Base-by-base conservation (phyloP, 345 rosid species). In the Linum usitatissimum region DNA sequence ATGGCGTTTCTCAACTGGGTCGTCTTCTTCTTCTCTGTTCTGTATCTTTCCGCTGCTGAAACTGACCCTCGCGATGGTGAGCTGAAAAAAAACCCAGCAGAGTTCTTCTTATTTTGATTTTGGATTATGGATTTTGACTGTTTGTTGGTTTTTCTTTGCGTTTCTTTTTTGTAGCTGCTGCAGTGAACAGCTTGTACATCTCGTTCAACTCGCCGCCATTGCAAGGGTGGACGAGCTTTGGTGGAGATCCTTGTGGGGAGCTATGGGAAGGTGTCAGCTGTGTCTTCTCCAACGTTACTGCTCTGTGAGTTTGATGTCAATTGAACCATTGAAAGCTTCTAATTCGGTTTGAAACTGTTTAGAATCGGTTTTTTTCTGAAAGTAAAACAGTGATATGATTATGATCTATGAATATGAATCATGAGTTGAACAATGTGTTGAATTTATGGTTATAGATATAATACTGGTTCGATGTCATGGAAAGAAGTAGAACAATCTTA, bases 161-260 rank as follows among this genome's bases (percentile, higher is more conserved):
- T 48, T 38, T 56, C 23, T 55, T 58, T 68, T n/a, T 48, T 64
- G 14, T 81, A 93, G 99, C 86, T 59, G 69, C 72, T 6, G 99
- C 95, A 13, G 72, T 87, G 70, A 87, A 93, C 76, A 70, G 76
- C 75, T 80, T 93, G 64, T 87, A 68, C 49, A 53, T 79, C 17
- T 72, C 86, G 42, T 71, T 93, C 76, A 86, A 87, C 15, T 75
- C 73, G 31, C 96, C 96, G 18, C 80, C 87, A 61, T 71, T 90
- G 57, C 49, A 9, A 21, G 84, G 79, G 55, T 93, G 99, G 99
- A 53, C 90, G 53, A 23, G 28, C 28, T 68, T 77, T 64, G 97
- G 97, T 71, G 99, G 99, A 71, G 99, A 93, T 71, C 97, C 99
- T 6, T 93, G 99, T 71, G 80, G 81, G 57, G 96, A 90, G 49